Base-by-base conservation (phyloP, 768 basidiomycete genomes). In the Clavulina sp. region DNA sequence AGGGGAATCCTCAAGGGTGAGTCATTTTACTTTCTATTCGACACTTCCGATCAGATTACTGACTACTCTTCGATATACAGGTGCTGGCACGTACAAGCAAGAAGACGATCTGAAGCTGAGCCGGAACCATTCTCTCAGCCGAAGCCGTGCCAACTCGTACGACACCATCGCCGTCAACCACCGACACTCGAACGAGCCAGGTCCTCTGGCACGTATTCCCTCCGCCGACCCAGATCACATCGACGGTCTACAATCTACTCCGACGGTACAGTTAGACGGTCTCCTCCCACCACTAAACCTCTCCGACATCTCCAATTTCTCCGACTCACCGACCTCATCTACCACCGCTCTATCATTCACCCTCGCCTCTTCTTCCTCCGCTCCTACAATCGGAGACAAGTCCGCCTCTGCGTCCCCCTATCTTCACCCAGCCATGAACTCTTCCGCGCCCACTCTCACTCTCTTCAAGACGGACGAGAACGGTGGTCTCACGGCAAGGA, bases 1-100 rank as follows among this genome's bases (percentile, higher is more conserved):
- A 85, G 73, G 64, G 88, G 93, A 21, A 96, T 99, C 52, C 67
- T 99, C 56, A 99, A 96, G 70, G 65, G 86, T 86, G 65, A 63
- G 80, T 75, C 41, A 30, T 54, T 23, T 7, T 4, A 13, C 31
- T 28, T 48, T 40, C 26, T 38, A 28, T 43, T 34, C 5, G 19
- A n/a, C 50, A 5, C 30, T 13, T 51, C 21, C 4, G 4, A 4
- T 18, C 24, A n/a, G n/a, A n/a, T n/a, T n/a, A 49, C 31, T 33
- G 43, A 50, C n/a, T 31, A 23, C 43, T 46, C 18, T 28, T 49
- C n/a, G n/a, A 9, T 46, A 29, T 18, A 2, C 61, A 86, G 84
- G 80, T 62, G 81, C 84, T 6, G 72, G 70, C 0, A 70, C 66
- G 23, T 88, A 84, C 62, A 72, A 71, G 56, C 87, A 88, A 64